These are phyloP conservation scores for Senna tora DNA, from an alignment of 306 rosid genomes.

Conservation along the genomic window DNA sequence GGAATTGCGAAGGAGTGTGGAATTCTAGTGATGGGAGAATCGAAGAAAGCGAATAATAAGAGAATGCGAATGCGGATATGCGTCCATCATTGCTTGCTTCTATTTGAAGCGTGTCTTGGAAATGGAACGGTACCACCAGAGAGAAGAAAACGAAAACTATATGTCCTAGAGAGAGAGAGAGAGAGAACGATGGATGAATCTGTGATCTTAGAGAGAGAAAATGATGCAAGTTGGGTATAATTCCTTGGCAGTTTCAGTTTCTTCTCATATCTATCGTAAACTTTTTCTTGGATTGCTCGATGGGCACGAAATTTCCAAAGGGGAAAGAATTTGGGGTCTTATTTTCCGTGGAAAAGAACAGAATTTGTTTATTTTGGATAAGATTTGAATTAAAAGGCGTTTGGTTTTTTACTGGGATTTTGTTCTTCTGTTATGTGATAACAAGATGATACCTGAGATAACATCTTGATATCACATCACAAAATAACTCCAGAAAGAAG, in stretches of 20 bases:
- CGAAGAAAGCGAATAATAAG: neutral
- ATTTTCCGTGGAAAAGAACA: neutral
- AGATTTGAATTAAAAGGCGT: too few relatives aligned
- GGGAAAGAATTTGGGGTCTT: neutral
- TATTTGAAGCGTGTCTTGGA: conserved; percentile 51
- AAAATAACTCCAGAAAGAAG: too few relatives aligned
- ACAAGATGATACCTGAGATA: too few relatives aligned
- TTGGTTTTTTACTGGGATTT: too few relatives aligned
- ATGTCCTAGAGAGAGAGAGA: conserved; percentile 14
- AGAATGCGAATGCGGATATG: neutral
- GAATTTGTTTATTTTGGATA: neutral
- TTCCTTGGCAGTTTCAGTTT: neutral
- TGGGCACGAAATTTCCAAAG: conserved; percentile 8
- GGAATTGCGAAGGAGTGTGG: neutral
- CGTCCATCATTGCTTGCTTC: conserved; percentile 28
- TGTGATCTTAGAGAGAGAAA: conserved; percentile 8
- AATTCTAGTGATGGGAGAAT: neutral
- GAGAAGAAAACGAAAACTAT: conserved; percentile 39
- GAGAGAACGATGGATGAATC: conserved; percentile 2
- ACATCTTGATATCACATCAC: too few relatives aligned
- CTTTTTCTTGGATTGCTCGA: conserved; percentile 6
- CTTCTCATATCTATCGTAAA: too few relatives aligned
- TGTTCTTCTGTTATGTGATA: too few relatives aligned
- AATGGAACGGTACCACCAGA: conserved; percentile 32
- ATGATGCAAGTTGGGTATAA: conserved; percentile 9